phyloP scores from a whole-genome alignment of 176 grass and related monocot species.

The Sorghum bicolor region DNA sequence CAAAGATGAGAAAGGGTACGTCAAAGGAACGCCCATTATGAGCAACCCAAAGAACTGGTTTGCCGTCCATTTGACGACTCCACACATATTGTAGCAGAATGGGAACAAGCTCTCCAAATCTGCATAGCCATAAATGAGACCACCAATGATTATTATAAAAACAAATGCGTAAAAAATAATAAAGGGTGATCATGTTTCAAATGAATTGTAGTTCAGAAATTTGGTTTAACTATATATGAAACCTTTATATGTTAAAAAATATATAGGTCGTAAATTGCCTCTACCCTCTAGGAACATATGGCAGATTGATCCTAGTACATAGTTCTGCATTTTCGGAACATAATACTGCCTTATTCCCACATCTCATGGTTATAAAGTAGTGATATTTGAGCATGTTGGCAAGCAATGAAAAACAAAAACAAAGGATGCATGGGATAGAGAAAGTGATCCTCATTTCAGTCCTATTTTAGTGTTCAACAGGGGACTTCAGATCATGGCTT shows the following conservation, averaged over 20 bases:
- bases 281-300: neutral
- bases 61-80: conserved; percentile 63
- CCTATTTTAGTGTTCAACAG: conserved; percentile 1
- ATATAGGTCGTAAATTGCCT: conserved; percentile 1
- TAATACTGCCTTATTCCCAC: neutral
- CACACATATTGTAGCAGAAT: conserved; percentile 62
- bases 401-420: conserved; percentile 20
- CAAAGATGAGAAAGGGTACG: conserved; percentile 71
- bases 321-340: conserved; percentile 30
- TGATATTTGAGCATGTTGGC: conserved; percentile 6
- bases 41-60: conserved; percentile 76
- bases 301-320: conserved; percentile 4
- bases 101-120: conserved; percentile 62
- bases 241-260: neutral
- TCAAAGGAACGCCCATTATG: conserved; percentile 81
- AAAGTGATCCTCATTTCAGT: neutral
- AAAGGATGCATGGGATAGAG: neutral
- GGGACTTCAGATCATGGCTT: neutral
- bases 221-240: neutral
- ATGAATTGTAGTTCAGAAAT: conserved; percentile 8
- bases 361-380: conserved; percentile 1
- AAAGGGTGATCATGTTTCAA: conserved; percentile 15
- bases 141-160: neutral
- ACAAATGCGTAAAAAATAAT: conserved; percentile 7
- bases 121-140: conserved; percentile 41